Evolutionary conservation across 805 yeast species (phyloP), one percentile per base, ranked within the genome.

Genomic region (Priceomyces medius): DNA sequence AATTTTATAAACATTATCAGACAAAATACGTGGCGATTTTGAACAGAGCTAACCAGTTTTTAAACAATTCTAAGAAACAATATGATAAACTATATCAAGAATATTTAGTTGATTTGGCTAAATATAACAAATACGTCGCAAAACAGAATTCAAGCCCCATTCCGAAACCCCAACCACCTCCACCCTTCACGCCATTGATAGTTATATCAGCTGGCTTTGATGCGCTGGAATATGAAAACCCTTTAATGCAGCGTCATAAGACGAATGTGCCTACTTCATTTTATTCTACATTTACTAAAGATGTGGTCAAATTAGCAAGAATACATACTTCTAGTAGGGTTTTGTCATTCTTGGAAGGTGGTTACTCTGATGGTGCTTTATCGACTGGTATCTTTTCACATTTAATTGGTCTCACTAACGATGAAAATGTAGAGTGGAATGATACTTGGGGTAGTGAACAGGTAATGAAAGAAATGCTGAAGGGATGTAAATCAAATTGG

Each of bases 141-240:
- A 66, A 63, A 46, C 66, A 68, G 2, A 65, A 61, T 42, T 45
- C 60, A 32, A 59, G 51, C 42, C 56, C 64, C 8, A 42, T 59
- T 9, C 40, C 43, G 13, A 56, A 64, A 43, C 72, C 70, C 17
- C 45, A 38, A 2, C 64, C 70, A 4, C 74, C 73, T 4, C 63
- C 56, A 6, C 60, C 65, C 0, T 68, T 65, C 51, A 68, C 66
- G 45, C 73, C 76, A 8, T 50, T 86, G 44, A 77, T 88, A 2
- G 74, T 83, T n/a, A 71, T 87, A 1, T 85, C 95, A 33, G 90
- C 95, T 0, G 96, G 96, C 2, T 88, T 87, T 58, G 96, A 87
- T 63, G 95, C 93, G 2, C 80, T 86, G 13, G 96, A 87, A 56
- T 82, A 76, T 59, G 96, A 87, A 56, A 81, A 81, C 43, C 78